These are phyloP conservation scores for Fusarium concolor DNA, from an alignment of 2,329 filamentous ascomycete species.

Conservation along the genomic window DNA sequence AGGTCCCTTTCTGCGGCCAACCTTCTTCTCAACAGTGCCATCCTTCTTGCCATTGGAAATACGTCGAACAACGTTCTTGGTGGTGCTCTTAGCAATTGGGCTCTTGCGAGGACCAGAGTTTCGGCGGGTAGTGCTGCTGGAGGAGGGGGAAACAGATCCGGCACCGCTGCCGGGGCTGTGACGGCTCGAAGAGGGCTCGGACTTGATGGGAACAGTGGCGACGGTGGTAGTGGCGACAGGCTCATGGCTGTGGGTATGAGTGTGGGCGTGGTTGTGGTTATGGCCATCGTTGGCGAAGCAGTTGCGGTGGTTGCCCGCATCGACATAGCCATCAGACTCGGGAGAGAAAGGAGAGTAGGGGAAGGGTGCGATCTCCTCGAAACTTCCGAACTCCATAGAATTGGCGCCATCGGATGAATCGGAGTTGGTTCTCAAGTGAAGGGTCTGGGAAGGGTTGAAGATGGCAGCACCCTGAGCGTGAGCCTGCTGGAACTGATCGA, in stretches of 20 bases:
- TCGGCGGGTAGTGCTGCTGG: conserved; percentile 71
- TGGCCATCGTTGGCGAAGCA: conserved; percentile 69
- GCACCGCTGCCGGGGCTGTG: conserved; percentile 71
- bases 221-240: conserved; percentile 74
- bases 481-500: conserved; percentile 68
- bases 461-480: conserved; percentile 73
- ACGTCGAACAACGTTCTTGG: conserved; percentile 87
- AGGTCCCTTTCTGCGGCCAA: conserved; percentile 89
- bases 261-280: conserved; percentile 55
- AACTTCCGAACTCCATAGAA: conserved; percentile 78
- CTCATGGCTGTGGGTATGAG: conserved; percentile 53
- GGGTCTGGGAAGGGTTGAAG: conserved; percentile 90
- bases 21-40: conserved; percentile 84
- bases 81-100: conserved; percentile 76
- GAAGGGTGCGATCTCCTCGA: conserved; percentile 79
- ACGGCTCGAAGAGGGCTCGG: conserved; percentile 63
- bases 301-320: conserved; percentile 69
- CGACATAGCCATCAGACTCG: conserved; percentile 78
- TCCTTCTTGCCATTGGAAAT: conserved; percentile 83
- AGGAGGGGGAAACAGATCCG: conserved; percentile 69
- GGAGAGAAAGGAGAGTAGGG: conserved; percentile 85
- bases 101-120: conserved; percentile 80
- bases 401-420: conserved; percentile 82
- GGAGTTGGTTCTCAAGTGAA: conserved; percentile 88
- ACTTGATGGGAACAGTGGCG: conserved; percentile 77